These are phyloP conservation scores for Voacanga thouarsii DNA, from an alignment of 257 asterid genomes.

Conservation along the genomic window DNA sequence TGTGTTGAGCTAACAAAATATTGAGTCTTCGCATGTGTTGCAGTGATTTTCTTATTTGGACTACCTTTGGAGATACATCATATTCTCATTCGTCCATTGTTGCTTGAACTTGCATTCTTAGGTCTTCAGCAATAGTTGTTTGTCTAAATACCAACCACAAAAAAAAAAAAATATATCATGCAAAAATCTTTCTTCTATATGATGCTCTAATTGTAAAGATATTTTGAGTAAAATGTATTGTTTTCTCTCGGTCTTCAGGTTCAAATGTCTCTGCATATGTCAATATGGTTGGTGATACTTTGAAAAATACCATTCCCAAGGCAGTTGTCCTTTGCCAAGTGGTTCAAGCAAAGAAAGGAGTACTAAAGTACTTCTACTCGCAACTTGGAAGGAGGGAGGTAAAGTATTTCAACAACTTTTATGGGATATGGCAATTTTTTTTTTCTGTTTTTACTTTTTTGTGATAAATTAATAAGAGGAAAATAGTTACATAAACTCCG, in stretches of 20 bases:
- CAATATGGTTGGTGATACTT: slow-evolving; percentile 78
- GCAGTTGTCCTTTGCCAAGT: slow-evolving; percentile 99
- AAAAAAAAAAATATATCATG: background rate
- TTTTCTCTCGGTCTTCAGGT: slow-evolving; percentile 39
- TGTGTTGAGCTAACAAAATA: background rate
- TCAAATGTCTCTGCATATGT: slow-evolving; percentile 76
- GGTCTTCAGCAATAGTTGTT: background rate
- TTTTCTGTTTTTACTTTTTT: too few species aligned
- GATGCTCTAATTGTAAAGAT: background rate
- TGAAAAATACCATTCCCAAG: slow-evolving; percentile 82
- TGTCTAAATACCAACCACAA: background rate
- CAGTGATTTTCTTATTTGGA: background rate
- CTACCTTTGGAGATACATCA: background rate
- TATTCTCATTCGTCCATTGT: background rate
- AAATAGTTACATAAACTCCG: too few species aligned
- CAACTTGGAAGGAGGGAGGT: slow-evolving; percentile 96
- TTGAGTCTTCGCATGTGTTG: background rate
- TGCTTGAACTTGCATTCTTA: background rate
- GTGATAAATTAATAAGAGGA: background rate
- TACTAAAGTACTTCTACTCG: slow-evolving; percentile 72
- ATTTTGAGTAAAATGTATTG: background rate
- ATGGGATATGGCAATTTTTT: background rate
- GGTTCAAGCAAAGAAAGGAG: slow-evolving; percentile 74
- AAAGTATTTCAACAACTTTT: slow-evolving; percentile 8
- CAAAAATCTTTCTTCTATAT: background rate